These are phyloP conservation scores for Turritis glabra DNA, from an alignment of 345 rosid genomes.

Conservation along the genomic window DNA sequence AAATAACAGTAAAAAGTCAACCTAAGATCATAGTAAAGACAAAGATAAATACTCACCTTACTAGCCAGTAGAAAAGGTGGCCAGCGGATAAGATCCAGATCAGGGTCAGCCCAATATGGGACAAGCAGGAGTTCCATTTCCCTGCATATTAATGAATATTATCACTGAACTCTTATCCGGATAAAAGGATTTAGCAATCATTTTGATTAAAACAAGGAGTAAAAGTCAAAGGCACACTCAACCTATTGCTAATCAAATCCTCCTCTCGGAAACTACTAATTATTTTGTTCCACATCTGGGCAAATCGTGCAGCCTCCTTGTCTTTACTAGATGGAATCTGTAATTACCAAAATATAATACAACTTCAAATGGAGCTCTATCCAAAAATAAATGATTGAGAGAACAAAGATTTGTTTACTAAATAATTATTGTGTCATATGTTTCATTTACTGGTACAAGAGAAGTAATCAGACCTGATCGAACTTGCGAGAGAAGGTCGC, in stretches of 20 bases:
- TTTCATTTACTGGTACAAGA: neutral
- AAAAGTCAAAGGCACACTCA: constrained; percentile 12
- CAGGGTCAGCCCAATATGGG: constrained; percentile 57
- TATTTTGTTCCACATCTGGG: constrained; percentile 62
- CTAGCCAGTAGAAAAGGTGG: constrained; percentile 66
- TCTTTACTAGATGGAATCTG: constrained; percentile 42
- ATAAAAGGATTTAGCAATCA: neutral
- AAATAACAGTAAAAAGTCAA: neutral
- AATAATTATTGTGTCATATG: constrained; percentile 37
- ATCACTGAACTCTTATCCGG: neutral
- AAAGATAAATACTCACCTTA: constrained; percentile 43
- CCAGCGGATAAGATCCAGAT: constrained; percentile 52
- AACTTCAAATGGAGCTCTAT: constrained; percentile 45
- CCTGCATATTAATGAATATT: constrained; percentile 35
- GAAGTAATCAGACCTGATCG: constrained; percentile 37
- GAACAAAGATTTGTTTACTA: constrained; percentile 40
- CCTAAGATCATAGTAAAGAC: neutral
- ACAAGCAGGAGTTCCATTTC: constrained; percentile 56
- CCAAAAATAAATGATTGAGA: constrained; percentile 7
- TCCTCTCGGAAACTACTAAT: constrained; percentile 63
- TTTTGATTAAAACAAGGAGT: neutral
- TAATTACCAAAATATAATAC: constrained; percentile 19
- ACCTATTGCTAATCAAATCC: constrained; percentile 56
- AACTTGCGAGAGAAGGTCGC: constrained; percentile 46
- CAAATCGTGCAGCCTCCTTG: constrained; percentile 51